These are phyloP conservation scores for Mycena polygramma DNA, from an alignment of 768 basidiomycete genomes.

Conservation along the genomic window DNA sequence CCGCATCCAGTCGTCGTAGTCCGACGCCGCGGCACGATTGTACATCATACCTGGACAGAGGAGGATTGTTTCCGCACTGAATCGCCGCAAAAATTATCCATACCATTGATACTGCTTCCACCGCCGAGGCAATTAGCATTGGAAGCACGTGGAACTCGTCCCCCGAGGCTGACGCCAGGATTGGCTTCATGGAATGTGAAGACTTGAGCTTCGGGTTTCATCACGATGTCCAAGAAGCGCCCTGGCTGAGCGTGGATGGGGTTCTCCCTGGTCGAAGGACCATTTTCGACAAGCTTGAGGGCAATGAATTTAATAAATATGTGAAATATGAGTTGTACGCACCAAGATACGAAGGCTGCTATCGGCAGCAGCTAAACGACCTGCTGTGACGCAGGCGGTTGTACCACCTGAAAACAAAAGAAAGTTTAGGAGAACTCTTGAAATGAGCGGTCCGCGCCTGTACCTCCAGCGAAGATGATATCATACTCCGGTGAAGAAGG, in stretches of 20 bases:
- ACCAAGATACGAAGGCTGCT: slow-evolving; percentile 4
- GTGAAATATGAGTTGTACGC: neutral
- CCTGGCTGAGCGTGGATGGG: neutral
- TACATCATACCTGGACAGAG: slow-evolving; percentile 19
- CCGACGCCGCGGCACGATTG: slow-evolving; percentile 1
- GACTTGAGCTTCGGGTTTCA: neutral
- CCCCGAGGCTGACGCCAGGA: neutral
- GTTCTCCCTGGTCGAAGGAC: neutral
- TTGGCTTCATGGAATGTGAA: neutral
- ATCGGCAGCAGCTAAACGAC: slow-evolving; percentile 5
- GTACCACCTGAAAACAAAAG: slow-evolving; percentile 5
- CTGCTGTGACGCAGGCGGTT: slow-evolving; percentile 8
- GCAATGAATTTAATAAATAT: too few relatives aligned
- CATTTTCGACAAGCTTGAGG: slow-evolving; percentile 14
- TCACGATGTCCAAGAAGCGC: neutral
- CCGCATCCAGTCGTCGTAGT: slow-evolving; percentile 17
- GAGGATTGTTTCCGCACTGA: too few relatives aligned
- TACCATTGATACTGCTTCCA: slow-evolving; percentile 45
- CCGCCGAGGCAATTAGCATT: slow-evolving; percentile 39
- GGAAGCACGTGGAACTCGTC: neutral
- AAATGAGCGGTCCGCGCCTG: too few relatives aligned
- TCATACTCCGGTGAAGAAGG: neutral
- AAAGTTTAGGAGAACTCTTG: neutral
- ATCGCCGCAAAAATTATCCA: too few relatives aligned
- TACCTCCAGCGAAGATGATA: slow-evolving; percentile 21